These are phyloP conservation scores for Neonectria faginata DNA, from an alignment of 2,329 filamentous ascomycete genomes.

Conservation along the genomic window DNA sequence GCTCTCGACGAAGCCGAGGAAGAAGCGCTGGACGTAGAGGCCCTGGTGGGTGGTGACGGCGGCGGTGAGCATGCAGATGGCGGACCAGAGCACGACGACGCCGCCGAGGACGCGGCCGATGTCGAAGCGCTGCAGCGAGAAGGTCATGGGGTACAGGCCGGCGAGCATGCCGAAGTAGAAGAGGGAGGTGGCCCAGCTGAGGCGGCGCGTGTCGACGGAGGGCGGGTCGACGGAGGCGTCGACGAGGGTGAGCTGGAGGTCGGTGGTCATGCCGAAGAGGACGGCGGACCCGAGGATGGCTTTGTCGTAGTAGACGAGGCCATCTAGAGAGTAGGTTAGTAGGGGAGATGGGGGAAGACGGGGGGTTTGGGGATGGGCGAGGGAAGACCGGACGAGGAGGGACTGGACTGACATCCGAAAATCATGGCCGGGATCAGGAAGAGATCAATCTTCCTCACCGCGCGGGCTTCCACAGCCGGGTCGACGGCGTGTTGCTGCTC, in stretches of 20 bases:
- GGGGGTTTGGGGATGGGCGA: no score
- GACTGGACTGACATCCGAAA: constrained; percentile 57
- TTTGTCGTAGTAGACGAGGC: constrained; percentile 62
- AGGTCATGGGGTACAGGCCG: constrained; percentile 80
- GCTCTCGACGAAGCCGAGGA: constrained; percentile 71
- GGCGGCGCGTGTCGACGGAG: constrained; percentile 72
- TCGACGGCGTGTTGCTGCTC: constrained; percentile 67
- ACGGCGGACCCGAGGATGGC: constrained; percentile 79
- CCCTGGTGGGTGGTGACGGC: constrained; percentile 73
- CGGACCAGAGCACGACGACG: constrained; percentile 74
- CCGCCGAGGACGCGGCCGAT: constrained; percentile 72
- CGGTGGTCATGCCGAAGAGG: constrained; percentile 80
- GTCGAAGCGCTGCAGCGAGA: constrained; percentile 75
- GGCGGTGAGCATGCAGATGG: constrained; percentile 76
- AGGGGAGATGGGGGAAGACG: no score
- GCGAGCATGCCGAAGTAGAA: constrained; percentile 86
- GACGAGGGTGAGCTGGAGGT: constrained; percentile 70
- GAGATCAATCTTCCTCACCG: constrained; percentile 74
- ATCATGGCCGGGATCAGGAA: constrained; percentile 77
- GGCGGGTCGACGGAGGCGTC: constrained; percentile 59
- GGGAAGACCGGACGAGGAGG: not conserved
- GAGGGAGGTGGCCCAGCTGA: constrained; percentile 81
- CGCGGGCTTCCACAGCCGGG: constrained; percentile 64
- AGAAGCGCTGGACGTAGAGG: constrained; percentile 75
- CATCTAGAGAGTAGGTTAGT: constrained; percentile 51